Percentiles rank a stretch among this genome's conserved stretches.
Conservation (phyloP, 805 yeast species). For the Ogataea minuta region DNA sequence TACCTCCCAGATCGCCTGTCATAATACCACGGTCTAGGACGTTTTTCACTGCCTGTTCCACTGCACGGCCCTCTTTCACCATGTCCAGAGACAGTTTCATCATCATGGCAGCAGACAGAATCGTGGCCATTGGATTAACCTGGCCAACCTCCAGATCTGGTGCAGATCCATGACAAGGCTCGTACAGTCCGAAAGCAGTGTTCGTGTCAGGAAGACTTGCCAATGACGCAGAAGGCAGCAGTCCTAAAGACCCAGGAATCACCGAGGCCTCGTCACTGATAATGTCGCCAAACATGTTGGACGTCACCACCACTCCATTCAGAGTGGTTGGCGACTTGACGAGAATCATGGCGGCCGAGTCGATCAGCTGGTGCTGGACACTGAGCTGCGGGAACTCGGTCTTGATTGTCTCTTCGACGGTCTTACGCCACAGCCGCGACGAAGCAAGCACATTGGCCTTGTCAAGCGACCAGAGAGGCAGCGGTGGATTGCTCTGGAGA, state of each 20-base stretch:
- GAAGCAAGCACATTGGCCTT: conserved; percentile 97
- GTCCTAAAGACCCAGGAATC: conserved; percentile 95
- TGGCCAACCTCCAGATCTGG: conserved; percentile 86
- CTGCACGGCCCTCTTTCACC: conserved; percentile 78
- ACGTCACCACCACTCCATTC: conserved; percentile 90
- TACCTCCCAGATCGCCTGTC: conserved; percentile 90
- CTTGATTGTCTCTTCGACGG: conserved; percentile 79
- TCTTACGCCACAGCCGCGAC: conserved; percentile 93
- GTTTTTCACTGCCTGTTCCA: conserved; percentile 82
- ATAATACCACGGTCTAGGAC: conserved; percentile 82
- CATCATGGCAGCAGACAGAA: conserved; percentile 97
- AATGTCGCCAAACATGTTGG: conserved; percentile 98
- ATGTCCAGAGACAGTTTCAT: conserved; percentile 83
- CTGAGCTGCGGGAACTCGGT: conserved; percentile 88
- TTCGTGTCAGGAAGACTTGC: conserved; percentile 96
- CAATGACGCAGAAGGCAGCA: conserved; percentile 93
- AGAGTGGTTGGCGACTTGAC: conserved; percentile 87
- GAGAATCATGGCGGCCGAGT: conserved; percentile 98
- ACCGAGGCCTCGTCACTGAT: conserved; percentile 97
- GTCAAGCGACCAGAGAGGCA: conserved; percentile 93
- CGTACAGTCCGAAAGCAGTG: conserved; percentile 92
- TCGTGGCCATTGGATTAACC: conserved; percentile 95
- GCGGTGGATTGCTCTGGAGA: conserved; percentile 87
- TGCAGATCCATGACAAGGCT: conserved; percentile 98
- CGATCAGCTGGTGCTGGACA: conserved; percentile 92